A percentile compares a stretch with the other conserved stretches of the same genome.
Conservation (phyloP, 805 yeast species). For the Schwanniomyces pseudopolymorphus region DNA sequence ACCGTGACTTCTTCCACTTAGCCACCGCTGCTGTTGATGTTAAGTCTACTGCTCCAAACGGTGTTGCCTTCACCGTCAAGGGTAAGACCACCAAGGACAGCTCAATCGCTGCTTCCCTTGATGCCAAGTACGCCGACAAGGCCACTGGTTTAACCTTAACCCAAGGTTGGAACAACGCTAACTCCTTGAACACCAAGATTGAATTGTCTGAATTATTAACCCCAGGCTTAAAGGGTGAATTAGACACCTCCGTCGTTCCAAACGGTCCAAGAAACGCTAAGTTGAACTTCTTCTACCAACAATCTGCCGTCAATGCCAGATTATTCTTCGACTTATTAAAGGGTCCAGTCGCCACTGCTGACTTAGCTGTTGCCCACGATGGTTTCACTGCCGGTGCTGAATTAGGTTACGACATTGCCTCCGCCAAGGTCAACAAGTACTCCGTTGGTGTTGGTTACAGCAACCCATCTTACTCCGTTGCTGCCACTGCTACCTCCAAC, state of each 20-base stretch:
- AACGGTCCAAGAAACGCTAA: conserved; percentile 81
- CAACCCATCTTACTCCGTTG: conserved; percentile 81
- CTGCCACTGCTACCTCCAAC: conserved; percentile 82
- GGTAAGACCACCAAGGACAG: conserved; percentile 83
- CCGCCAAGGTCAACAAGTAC: conserved; percentile 91
- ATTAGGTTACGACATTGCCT: conserved; percentile 91
- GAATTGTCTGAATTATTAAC: conserved; percentile 90
- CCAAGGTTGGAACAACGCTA: conserved; percentile 97
- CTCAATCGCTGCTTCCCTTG: conserved; percentile 83
- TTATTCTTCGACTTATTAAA: conserved; percentile 92
- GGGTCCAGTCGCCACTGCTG: conserved; percentile 95
- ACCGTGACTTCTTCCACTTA: conserved; percentile 90
- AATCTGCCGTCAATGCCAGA: conserved; percentile 90
- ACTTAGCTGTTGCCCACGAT: conserved; percentile 90
- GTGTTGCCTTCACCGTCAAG: conserved; percentile 91
- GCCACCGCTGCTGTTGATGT: conserved; percentile 85
- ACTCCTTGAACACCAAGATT: conserved; percentile 86
- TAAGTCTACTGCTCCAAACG: conserved; percentile 93
- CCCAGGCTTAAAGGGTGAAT: conserved; percentile 92
- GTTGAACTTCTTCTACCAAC: conserved; percentile 86
- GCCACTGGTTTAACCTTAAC: conserved; percentile 88
- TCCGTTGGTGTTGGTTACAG: conserved; percentile 92
- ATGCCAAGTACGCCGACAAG: conserved; percentile 91
- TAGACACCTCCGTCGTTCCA: conserved; percentile 86
- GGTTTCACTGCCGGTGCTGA: conserved; percentile 97